These are phyloP conservation scores for Fusarium camptoceras DNA, from an alignment of 2,329 filamentous ascomycete genomes.

Conservation along the genomic window DNA sequence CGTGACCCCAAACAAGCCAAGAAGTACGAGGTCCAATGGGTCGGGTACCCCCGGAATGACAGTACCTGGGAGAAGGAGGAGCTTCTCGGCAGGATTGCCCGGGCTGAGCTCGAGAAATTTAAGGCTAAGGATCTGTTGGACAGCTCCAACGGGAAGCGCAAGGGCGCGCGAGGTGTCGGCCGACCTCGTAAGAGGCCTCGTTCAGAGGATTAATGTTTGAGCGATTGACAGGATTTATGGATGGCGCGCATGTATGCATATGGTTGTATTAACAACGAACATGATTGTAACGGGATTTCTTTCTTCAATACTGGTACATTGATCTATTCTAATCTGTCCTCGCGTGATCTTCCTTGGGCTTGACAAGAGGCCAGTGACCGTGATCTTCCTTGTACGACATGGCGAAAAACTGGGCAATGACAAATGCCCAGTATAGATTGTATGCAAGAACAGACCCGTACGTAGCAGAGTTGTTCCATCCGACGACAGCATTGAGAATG, in stretches of 20 bases:
- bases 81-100: slow-evolving; percentile 41
- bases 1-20: slow-evolving; percentile 33
- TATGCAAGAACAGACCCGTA: slow-evolving; percentile 89
- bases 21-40: slow-evolving; percentile 46
- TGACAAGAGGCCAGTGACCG: slow-evolving; percentile 61
- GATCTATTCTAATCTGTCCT: slow-evolving; percentile 14
- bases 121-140: slow-evolving; percentile 38
- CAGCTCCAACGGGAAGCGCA: slow-evolving; percentile 39
- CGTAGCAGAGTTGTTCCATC: slow-evolving; percentile 90
- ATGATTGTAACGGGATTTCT: slow-evolving; percentile 33
- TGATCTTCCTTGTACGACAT: slow-evolving; percentile 75
- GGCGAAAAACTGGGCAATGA: slow-evolving; percentile 75
- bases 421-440: slow-evolving; percentile 85
- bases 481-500: slow-evolving; percentile 86
- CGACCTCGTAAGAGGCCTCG: slow-evolving; percentile 44
- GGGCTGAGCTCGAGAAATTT: slow-evolving; percentile 42
- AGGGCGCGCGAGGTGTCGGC: slow-evolving; percentile 35
- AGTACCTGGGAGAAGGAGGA: slow-evolving; percentile 35
- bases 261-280: slow-evolving; percentile 18
- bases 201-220: slow-evolving; percentile 11
- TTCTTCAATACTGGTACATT: slow-evolving; percentile 6
- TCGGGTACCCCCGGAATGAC: slow-evolving; percentile 32
- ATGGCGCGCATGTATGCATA: slow-evolving; percentile 20
- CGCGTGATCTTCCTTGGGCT: slow-evolving; percentile 43
- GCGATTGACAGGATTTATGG: background rate